These are phyloP conservation scores for Russula olivacea DNA, from an alignment of 768 basidiomycete species.

Conservation along the genomic window DNA sequence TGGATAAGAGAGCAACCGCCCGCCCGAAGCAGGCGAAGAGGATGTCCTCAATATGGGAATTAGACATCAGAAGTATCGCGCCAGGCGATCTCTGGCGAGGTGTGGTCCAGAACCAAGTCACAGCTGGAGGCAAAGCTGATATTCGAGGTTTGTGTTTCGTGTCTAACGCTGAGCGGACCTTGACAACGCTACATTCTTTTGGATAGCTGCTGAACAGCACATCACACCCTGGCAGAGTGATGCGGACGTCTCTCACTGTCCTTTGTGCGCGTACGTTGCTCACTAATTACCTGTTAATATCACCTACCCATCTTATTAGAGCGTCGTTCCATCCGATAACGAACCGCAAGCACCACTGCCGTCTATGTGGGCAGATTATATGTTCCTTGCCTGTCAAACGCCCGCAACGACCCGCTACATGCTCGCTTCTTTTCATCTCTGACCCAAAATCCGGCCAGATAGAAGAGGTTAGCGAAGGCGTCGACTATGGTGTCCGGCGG, in stretches of 20 bases:
- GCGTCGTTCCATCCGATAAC: slow-evolving; percentile 82
- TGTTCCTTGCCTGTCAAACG: slow-evolving; percentile 81
- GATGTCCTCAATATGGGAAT: slow-evolving; percentile 67
- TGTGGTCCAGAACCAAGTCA: slow-evolving; percentile 42
- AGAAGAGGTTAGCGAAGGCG: slow-evolving; percentile 78
- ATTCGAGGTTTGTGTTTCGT: slow-evolving; percentile 51
- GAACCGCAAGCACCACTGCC: slow-evolving; percentile 94
- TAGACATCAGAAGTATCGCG: slow-evolving; percentile 58
- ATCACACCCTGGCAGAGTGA: slow-evolving; percentile 97
- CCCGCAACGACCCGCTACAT: slow-evolving; percentile 58
- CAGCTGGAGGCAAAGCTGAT: slow-evolving; percentile 48
- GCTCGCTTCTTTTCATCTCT: slow-evolving; percentile 82
- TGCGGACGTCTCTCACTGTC: slow-evolving; percentile 66
- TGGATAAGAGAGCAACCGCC: slow-evolving; percentile 16
- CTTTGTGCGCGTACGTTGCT: slow-evolving; percentile 69
- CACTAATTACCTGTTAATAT: neutral
- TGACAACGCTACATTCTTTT: neutral
- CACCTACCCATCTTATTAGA: slow-evolving; percentile 29
- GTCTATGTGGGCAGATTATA: slow-evolving; percentile 86
- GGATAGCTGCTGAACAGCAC: slow-evolving; percentile 71
- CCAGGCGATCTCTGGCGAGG: slow-evolving; percentile 68
- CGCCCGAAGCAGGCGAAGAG: slow-evolving; percentile 34
- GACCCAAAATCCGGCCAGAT: slow-evolving; percentile 70
- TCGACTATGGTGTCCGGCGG: slow-evolving; percentile 73
- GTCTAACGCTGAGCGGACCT: neutral